Conservation (phyloP, 768 basidiomycete genomes). For the Gloeophyllum trabeum region DNA sequence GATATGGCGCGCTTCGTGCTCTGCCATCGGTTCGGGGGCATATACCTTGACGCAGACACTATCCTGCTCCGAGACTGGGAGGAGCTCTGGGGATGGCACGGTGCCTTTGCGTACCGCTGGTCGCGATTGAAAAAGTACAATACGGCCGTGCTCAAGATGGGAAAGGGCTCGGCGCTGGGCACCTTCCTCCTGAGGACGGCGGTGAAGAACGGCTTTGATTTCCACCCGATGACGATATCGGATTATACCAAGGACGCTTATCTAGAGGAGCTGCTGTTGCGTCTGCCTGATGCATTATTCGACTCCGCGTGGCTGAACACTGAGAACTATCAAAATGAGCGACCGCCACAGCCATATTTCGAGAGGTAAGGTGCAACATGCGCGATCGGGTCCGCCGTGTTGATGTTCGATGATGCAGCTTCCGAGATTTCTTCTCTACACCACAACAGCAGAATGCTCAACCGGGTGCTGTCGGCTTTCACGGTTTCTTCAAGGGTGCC, state of each 20-base stretch:
- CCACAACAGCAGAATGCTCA: constrained; percentile 63
- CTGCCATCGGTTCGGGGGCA: constrained; percentile 93
- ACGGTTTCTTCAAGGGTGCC: constrained; percentile 93
- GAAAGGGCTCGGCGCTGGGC: constrained; percentile 86
- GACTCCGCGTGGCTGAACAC: constrained; percentile 96
- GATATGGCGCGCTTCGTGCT: constrained; percentile 97
- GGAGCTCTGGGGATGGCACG: constrained; percentile 94
- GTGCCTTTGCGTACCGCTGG: constrained; percentile 97
- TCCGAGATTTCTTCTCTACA: constrained; percentile 82
- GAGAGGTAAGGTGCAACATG: constrained; percentile 42
- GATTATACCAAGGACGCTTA: constrained; percentile 85
- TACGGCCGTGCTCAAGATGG: constrained; percentile 90
- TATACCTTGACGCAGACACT: constrained; percentile 95
- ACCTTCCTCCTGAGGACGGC: constrained; percentile 92
- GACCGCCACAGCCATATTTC: constrained; percentile 93
- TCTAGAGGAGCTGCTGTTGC: constrained; percentile 71
- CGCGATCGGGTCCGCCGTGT: too few relatives aligned
- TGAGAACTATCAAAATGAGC: constrained; percentile 81
- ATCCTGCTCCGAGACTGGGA: constrained; percentile 97
- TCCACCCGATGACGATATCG: constrained; percentile 94
- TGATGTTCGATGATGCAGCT: constrained; percentile 34
- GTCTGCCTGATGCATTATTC: constrained; percentile 91
- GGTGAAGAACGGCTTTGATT: constrained; percentile 87
- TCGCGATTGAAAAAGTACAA: constrained; percentile 88
- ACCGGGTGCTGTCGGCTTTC: constrained; percentile 81